A percentile compares a stretch with the other conserved stretches of the same genome.
These are phyloP conservation scores for Xylariaceae sp. DNA, from an alignment of 2,329 filamentous ascomycete genomes.

Conservation along the genomic window DNA sequence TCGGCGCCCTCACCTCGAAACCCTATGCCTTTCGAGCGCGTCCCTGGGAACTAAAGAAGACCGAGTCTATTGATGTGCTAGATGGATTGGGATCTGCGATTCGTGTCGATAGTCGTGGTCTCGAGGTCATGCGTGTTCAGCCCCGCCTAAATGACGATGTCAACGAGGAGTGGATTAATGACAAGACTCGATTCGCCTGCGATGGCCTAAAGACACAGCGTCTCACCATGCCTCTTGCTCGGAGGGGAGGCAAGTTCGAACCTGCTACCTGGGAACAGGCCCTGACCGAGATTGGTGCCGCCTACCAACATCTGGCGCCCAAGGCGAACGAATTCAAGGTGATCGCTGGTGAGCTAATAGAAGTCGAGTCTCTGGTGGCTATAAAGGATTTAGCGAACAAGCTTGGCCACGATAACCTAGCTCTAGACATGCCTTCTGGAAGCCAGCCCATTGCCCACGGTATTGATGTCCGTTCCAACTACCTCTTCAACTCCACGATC, in stretches of 20 bases:
- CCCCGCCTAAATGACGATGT: conserved; percentile 96
- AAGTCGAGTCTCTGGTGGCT: conserved; percentile 91
- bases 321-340: conserved; percentile 96
- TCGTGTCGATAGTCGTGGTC: conserved; percentile 87
- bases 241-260: conserved; percentile 88
- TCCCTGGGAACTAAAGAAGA: conserved; percentile 96
- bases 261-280: conserved; percentile 96
- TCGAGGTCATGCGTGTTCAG: conserved; percentile 94
- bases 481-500: conserved; percentile 95
- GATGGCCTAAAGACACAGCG: conserved; percentile 97
- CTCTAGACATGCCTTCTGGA: conserved; percentile 87
- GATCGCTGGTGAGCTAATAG: conserved; percentile 87
- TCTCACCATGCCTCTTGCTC: conserved; percentile 88
- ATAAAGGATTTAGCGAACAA: conserved; percentile 98
- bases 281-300: conserved; percentile 82
- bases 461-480: conserved; percentile 91
- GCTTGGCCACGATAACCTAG: conserved; percentile 94
- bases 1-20: conserved; percentile 95
- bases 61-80: conserved; percentile 93
- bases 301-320: conserved; percentile 79
- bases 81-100: conserved; percentile 95
- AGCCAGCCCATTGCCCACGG: conserved; percentile 87
- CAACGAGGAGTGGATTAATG: conserved; percentile 99
- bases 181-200: conserved; percentile 95
- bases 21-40: conserved; percentile 96